Conservation (phyloP, 2,329 filamentous ascomycete species). For the Botrytis squamosa region DNA sequence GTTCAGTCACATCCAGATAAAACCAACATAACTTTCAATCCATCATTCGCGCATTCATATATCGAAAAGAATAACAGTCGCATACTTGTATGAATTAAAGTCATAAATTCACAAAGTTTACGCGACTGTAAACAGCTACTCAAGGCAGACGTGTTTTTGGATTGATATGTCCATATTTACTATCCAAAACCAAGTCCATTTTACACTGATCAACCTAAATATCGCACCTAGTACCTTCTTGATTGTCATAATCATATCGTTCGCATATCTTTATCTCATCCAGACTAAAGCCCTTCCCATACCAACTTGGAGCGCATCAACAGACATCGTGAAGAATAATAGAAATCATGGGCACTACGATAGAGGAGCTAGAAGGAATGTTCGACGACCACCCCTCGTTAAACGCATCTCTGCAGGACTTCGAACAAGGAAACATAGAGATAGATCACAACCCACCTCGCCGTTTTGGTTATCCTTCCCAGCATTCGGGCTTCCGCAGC, state of each 20-base stretch:
- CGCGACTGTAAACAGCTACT: conserved; percentile 17
- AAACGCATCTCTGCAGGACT: conserved; percentile 60
- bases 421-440: conserved; percentile 51
- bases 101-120: not conserved
- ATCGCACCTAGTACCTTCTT: conserved; percentile 37
- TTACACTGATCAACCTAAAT: conserved; percentile 37
- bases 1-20: not conserved
- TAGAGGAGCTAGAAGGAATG: conserved; percentile 48
- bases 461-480: conserved; percentile 53
- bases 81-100: conserved; percentile 7
- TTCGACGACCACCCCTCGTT: conserved; percentile 60
- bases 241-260: conserved; percentile 31
- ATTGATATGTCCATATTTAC: conserved; percentile 37
- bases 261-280: conserved; percentile 37
- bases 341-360: conserved; percentile 37
- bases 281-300: conserved; percentile 33
- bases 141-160: not conserved
- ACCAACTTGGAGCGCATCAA: conserved; percentile 20
- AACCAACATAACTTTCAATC: conserved; percentile 6
- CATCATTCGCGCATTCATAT: conserved; percentile 13
- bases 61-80: conserved; percentile 7
- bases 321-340: conserved; percentile 13
- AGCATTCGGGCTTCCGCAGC: conserved; percentile 64
- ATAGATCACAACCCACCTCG: conserved; percentile 40
- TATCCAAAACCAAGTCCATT: conserved; percentile 38